Conservation (phyloP, 164 flowering plant species). For the Annona cherimola region DNA sequence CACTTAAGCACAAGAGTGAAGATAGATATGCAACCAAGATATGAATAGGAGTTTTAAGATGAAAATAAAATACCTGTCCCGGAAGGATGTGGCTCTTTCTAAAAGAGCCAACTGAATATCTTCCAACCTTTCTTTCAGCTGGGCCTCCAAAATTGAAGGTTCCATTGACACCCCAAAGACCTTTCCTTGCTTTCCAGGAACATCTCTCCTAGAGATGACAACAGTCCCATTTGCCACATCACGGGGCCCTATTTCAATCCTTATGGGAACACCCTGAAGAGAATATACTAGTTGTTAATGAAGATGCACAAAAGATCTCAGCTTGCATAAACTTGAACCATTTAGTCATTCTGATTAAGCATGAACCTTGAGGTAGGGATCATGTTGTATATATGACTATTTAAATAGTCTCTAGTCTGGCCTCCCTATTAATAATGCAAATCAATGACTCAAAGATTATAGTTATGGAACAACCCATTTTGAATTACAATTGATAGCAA, state of each 20-base stretch:
- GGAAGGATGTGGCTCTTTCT: constrained; percentile 55
- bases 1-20: not conserved
- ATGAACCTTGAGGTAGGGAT: not conserved
- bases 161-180: constrained; percentile 86
- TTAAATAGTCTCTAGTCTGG: not conserved
- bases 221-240: constrained; percentile 81
- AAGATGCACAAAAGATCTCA: not conserved
- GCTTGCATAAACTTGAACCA: not conserved
- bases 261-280: constrained; percentile 81
- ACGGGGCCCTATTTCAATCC: constrained; percentile 97
- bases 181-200: constrained; percentile 94
- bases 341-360: not conserved
- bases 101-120: constrained; percentile 82
- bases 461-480: not conserved
- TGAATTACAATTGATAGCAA: not conserved
- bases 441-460: not conserved
- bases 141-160: constrained; percentile 47
- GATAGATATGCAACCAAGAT: not conserved
- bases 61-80: constrained; percentile 54
- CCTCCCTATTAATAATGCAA: not conserved
- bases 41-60: not conserved
- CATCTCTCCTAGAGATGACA: constrained; percentile 86
- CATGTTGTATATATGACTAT: not conserved
- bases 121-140: constrained; percentile 64
- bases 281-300: too few relatives aligned